Base-by-base conservation (phyloP, 345 rosid genomes). In the Gossypium arboreum region DNA sequence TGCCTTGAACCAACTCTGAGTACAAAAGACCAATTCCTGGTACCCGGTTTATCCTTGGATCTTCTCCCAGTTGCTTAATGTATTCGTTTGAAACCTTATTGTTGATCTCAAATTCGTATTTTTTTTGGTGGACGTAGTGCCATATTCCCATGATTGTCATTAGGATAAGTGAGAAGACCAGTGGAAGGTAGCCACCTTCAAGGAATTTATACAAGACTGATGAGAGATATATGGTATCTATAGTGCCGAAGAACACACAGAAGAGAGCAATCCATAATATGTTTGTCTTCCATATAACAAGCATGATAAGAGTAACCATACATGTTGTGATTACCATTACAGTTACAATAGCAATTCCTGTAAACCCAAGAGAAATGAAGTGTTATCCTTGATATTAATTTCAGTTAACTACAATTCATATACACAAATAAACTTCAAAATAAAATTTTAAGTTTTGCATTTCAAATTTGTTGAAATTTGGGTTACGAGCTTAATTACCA, bases 1-100 rank as follows among this genome's bases (percentile, higher is more conserved):
- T 88, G 41, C 97, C 97, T 13, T 92, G 91, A 15, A 88, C 92
- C 45, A 91, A 90, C 81, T 92, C 94, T 0, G 93, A 84, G 81
- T 87, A 91, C 48, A 91, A 76, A 65, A 94, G 80, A 9, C 88
- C 94, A 2, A 94, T 81, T 68, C 97, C 95, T 0, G 92, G 91
- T 4, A 88, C 57, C 22, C 95, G 72, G 43, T 76, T 85, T 25
- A 94, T 74, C 2, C 73, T 71, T 2, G 86, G 83, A 22, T 78
- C 81, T 0, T 77, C 39, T 7, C 76, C 87, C 65, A 88, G 79
- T 13, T 87, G 82, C 71, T 77, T 71, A 12, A 88, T 52, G 50
- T 59, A 83, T 44, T 82, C 90, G 0, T 70, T 2, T 2, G 97
- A 85, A 20, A 82, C 89, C 85, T 87, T 86, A 80, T 91, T 79